These are phyloP conservation scores for Plasmodium fragile DNA, from an alignment of 169 alveolate genomes.

Conservation along the genomic window DNA sequence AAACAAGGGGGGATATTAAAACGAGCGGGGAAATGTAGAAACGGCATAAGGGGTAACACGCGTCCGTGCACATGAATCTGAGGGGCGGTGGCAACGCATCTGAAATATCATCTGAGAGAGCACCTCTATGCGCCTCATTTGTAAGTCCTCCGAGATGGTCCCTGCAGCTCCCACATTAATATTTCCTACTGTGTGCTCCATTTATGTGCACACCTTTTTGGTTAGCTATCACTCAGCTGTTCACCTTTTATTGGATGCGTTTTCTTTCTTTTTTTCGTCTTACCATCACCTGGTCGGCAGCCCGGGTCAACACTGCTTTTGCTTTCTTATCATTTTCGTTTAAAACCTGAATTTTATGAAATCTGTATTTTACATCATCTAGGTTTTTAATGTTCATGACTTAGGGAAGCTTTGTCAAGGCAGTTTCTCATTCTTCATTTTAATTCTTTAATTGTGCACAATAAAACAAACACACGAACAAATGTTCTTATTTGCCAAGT, in stretches of 20 bases:
- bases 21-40: not conserved
- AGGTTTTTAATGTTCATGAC: conserved; percentile 41
- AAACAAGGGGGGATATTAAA: not conserved
- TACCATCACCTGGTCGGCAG: conserved; percentile 72
- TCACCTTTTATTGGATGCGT: not conserved
- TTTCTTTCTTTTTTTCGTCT: not conserved
- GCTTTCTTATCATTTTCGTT: conserved; percentile 65
- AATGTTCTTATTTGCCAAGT: not conserved
- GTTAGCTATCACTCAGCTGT: not conserved
- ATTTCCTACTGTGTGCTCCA: not conserved
- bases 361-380: conserved; percentile 64
- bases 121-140: not conserved
- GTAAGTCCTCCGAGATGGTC: no score
- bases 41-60: not conserved
- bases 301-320: conserved; percentile 39
- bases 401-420: conserved; percentile 1
- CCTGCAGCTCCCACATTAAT: not conserved
- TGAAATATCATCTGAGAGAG: not conserved
- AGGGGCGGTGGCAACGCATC: not conserved
- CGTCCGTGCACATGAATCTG: not conserved
- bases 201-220: not conserved
- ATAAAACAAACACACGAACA: not conserved
- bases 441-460: not conserved
- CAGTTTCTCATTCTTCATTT: not conserved
- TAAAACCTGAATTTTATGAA: conserved; percentile 51